phyloP scores from a whole-genome alignment of 2,329 filamentous ascomycete species.

The Apiospora arundinis region DNA sequence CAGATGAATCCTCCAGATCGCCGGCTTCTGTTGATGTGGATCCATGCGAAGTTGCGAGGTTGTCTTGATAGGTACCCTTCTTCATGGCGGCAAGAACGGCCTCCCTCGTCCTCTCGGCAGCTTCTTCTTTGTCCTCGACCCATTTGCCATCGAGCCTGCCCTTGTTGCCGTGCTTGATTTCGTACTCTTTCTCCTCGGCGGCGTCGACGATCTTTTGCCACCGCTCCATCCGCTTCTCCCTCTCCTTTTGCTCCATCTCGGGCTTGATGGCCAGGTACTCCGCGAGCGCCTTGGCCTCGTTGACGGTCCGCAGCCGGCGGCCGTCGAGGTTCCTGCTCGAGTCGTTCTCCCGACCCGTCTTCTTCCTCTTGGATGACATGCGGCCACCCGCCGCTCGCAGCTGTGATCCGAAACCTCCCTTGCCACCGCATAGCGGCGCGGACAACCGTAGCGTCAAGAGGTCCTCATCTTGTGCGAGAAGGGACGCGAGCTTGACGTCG shows the following conservation, averaged over 20 bases:
- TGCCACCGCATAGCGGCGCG: conserved; percentile 84
- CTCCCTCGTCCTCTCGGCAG: conserved; percentile 79
- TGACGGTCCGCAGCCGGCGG: conserved; percentile 86
- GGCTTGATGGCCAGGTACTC: conserved; percentile 96
- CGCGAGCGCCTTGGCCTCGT: conserved; percentile 92
- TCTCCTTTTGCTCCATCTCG: conserved; percentile 95
- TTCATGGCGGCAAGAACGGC: conserved; percentile 76
- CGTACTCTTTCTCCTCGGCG: conserved; percentile 82
- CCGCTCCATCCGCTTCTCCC: conserved; percentile 80
- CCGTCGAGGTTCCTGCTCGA: conserved; percentile 95
- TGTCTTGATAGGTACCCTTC: conserved; percentile 67
- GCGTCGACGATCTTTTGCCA: conserved; percentile 90
- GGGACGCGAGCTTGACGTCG: conserved; percentile 37
- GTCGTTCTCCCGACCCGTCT: conserved; percentile 81
- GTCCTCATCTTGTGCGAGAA: conserved; percentile 55
- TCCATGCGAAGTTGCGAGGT: conserved; percentile 58
- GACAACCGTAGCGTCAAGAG: conserved; percentile 85
- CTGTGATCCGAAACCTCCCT: conserved; percentile 97
- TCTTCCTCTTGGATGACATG: conserved; percentile 95
- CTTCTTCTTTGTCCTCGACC: conserved; percentile 94
- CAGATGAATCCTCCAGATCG: conserved; percentile 40
- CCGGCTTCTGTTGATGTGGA: conserved; percentile 49
- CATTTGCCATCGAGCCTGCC: conserved; percentile 85
- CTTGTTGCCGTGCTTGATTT: conserved; percentile 76
- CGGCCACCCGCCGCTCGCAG: conserved; percentile 94